Conservation (phyloP, 352 stramenopile genomes). For the Thalassiosira pacifica region DNA sequence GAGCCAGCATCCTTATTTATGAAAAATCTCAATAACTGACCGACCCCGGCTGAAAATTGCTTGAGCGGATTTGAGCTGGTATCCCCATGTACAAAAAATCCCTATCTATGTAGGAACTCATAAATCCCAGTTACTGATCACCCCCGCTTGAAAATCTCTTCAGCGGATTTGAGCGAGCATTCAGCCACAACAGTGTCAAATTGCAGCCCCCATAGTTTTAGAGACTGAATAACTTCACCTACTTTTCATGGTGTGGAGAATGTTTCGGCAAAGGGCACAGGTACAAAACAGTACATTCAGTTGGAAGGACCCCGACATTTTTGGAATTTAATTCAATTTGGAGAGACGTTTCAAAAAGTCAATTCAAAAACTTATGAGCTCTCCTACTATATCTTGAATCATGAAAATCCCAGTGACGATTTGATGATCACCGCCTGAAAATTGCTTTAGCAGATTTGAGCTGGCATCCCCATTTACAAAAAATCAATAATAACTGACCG, state of each 20-base stretch:
- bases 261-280: background rate
- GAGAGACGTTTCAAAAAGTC: background rate
- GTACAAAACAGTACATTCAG: background rate
- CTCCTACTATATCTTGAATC: background rate
- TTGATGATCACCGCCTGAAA: background rate
- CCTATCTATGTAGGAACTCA: background rate
- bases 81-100: background rate
- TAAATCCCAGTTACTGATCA: background rate
- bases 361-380: background rate
- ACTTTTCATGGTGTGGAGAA: background rate
- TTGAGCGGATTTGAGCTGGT: background rate
- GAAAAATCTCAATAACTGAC: background rate
- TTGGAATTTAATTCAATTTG: background rate
- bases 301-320: background rate
- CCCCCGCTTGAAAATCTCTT: too few species aligned
- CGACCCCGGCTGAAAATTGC: background rate
- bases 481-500: background rate
- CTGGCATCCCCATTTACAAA: background rate
- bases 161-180: background rate
- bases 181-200: background rate
- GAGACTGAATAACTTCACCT: background rate
- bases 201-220: background rate
- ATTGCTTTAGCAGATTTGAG: background rate
- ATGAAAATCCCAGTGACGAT: background rate
- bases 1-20: background rate